A percentile compares a stretch with the other conserved stretches of the same genome.
phyloP scores from a whole-genome alignment of 1,284 basidiomycete genomes.

The Tylopilus sp. region DNA sequence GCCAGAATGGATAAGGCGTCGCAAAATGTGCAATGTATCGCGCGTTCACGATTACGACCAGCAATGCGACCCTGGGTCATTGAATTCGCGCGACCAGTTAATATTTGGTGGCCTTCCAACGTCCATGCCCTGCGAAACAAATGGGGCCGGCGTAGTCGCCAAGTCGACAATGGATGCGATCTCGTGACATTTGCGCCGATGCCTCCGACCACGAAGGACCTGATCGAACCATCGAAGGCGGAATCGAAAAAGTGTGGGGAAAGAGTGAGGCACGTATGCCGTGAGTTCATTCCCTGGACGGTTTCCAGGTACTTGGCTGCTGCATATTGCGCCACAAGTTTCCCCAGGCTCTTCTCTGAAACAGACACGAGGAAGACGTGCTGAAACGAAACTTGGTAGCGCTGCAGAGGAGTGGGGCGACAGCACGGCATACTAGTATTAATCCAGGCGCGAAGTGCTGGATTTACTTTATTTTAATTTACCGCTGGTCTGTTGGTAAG shows the following conservation, averaged over 20 bases:
- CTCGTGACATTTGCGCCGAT: conserved; percentile 1
- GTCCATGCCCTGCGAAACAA: conserved; percentile 9
- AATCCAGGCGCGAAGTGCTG: conserved; percentile 10
- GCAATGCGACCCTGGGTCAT: background rate
- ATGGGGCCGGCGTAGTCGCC: conserved; percentile 3
- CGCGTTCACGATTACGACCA: background rate
- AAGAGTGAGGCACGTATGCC: conserved; percentile 3
- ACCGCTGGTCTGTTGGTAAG: conserved; percentile 16
- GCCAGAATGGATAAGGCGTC: background rate
- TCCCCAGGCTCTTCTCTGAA: conserved; percentile 3
- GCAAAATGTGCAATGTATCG: background rate
- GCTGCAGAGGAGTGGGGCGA: background rate
- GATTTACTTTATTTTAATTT: background rate
- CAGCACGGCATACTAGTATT: too few relatives aligned
- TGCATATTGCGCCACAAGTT: background rate
- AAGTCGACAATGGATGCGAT: conserved; percentile 2
- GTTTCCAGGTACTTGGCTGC: background rate
- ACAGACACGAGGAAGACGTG: conserved; percentile 14
- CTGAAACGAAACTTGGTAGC: background rate
- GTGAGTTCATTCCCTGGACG: background rate
- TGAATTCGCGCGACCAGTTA: background rate
- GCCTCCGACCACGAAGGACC: conserved; percentile 1
- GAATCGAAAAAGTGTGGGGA: conserved; percentile 11
- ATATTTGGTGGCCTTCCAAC: background rate
- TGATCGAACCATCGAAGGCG: conserved; percentile 4